Conservation (phyloP, 139 green algal species). For the Ettlia oleoabundans region DNA sequence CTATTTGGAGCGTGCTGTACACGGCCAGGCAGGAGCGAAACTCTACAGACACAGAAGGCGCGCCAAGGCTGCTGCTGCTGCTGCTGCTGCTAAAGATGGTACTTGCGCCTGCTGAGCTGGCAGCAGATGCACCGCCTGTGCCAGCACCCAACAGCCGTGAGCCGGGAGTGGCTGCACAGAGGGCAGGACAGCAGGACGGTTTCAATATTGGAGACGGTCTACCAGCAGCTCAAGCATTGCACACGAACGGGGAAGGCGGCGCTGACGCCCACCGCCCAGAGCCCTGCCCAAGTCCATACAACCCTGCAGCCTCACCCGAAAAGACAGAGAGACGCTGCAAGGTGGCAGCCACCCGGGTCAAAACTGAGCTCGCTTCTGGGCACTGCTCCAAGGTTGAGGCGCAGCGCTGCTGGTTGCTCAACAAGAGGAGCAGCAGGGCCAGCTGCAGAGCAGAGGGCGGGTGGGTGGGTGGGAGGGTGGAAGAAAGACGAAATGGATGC, state of each 20-base stretch:
- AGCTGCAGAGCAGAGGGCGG: slow-evolving; percentile 16
- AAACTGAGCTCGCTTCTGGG: neutral
- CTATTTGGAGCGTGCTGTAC: neutral
- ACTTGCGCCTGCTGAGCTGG: too few species aligned
- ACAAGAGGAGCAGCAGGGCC: neutral
- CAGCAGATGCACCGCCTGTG: too few species aligned
- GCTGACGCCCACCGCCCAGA: too few species aligned
- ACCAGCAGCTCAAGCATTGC: too few species aligned
- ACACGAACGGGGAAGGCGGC: too few species aligned
- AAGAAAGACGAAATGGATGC: too few species aligned
- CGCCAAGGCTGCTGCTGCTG: neutral
- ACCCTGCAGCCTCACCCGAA: slow-evolving; percentile 16
- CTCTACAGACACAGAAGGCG: neutral
- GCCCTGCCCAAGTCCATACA: neutral
- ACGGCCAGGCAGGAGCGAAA: slow-evolving; percentile 14
- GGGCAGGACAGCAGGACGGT: too few species aligned
- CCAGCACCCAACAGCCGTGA: too few species aligned
- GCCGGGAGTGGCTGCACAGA: neutral
- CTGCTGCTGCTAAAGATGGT: neutral
- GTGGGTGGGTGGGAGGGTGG: neutral
- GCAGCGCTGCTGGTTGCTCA: slow-evolving; percentile 20
- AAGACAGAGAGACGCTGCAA: slow-evolving; percentile 20
- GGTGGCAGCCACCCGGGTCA: neutral
- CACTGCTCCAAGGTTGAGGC: slow-evolving; percentile 7
- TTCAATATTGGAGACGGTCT: too few species aligned